Percentiles rank a stretch among this genome's conserved stretches.
Evolutionary conservation across 1,284 basidiomycete genomes (phyloP).

Genomic region (Cronartium quercuum): DNA sequence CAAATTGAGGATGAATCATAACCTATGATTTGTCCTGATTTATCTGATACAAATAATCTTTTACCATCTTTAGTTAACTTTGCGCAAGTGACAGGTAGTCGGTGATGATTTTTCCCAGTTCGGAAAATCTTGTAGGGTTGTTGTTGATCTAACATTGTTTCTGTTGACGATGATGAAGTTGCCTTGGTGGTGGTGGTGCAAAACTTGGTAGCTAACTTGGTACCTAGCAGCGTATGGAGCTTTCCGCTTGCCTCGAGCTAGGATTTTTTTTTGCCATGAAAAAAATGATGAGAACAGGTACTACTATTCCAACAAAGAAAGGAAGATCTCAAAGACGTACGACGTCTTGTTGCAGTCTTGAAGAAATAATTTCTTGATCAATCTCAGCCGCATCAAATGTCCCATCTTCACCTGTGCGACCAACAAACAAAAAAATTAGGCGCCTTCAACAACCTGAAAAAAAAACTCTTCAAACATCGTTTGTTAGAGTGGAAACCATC

Average conservation of each 20-base stretch:
- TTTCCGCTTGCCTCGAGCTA: constrained; percentile 50
- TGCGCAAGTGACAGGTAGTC: constrained; percentile 11
- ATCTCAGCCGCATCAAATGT: constrained; percentile 33
- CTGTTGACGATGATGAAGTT: background rate
- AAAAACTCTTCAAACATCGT: constrained; percentile 16
- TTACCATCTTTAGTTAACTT: constrained; percentile 18
- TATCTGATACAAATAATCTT: constrained; percentile 23
- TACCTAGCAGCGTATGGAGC: constrained; percentile 48
- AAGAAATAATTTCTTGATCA: constrained; percentile 32
- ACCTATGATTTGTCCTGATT: constrained; percentile 22
- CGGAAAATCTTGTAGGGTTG: constrained; percentile 5
- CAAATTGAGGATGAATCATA: constrained; percentile 15
- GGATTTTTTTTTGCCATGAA: too few species aligned
- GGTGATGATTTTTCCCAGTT: constrained; percentile 30
- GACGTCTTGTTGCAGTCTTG: constrained; percentile 27
- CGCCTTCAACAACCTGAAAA: background rate
- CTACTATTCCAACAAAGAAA: background rate
- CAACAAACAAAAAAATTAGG: background rate
- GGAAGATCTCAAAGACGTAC: background rate
- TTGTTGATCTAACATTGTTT: background rate
- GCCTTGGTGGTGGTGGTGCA: background rate
- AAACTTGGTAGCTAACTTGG: constrained; percentile 11
- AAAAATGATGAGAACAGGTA: background rate
- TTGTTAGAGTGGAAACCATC: too few species aligned
- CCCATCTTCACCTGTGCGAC: constrained; percentile 15